Base-by-base conservation (phyloP, 176 grass and related monocot genomes). In the Carex myosuroides region DNA sequence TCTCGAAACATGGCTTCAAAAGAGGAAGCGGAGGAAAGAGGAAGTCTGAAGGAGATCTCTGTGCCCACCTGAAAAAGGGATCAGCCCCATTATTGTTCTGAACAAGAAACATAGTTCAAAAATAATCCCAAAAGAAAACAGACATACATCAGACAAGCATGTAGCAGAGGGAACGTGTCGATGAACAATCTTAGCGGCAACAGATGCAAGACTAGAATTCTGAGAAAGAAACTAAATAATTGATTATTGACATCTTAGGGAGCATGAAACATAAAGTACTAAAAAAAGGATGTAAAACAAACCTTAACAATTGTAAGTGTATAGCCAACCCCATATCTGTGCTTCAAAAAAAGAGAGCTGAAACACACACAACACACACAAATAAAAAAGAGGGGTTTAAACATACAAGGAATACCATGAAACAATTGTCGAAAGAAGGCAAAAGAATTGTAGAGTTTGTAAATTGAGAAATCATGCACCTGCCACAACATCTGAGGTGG, bases 291-390 rank as follows among this genome's bases (percentile, higher is more conserved):
- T 55, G 37, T 59, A 83, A 58, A 42, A 84, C 87, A 83, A 79
- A 89, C 88, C 88, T 89, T 86, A 35, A 83, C 84, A n/a, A 89
- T 83, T 17, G 88, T 89, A 83, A 86, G 84, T 24, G 88, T 89
- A 83, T 89, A 89, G 44, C 88, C 88, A 48, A 89, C 88, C 33
- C 88, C 84, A 63, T 70, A 89, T 78, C 30, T 89, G 59, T 89
- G 88, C 79, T 89, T 89, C 55, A 89, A 83, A 77, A 86, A 89
- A 83, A 89, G 84, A 65, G 88, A 89, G 53, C 88, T 89, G 76
- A 65, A 69, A 72, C 50, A 69, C 61, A 87, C 53, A 20, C 58
- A 60, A 60, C 18, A 8, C 17, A n/a, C 17, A 59, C 17, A 59
- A 37, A 7, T 6, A 50, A 48, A 73, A 73, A 54, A 55, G 13